Evolutionary conservation across 78 protist genomes (phyloP), one percentile per base, ranked within the genome.

Genomic region (Speleostelium caveatum): DNA sequence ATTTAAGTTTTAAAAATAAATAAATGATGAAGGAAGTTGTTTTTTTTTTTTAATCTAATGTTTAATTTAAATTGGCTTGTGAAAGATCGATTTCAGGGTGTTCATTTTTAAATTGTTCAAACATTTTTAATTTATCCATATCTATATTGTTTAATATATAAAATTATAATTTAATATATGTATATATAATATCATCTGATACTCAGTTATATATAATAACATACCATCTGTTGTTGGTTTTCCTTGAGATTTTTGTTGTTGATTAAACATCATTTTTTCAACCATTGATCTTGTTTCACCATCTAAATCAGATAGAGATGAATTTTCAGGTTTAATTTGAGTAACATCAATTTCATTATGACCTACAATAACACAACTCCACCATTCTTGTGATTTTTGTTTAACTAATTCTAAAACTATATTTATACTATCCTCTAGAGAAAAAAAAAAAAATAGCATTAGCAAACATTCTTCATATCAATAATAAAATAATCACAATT

Each of bases 241-340:
- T 59, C 80, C 80, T 26, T 30, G 59, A 6, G 92, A 78, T 26
- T 86, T 86, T 65, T 74, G 77, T 42, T 56, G 28, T 73, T 86
- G 92, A 41, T 86, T 45, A 65, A 49, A 86, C 66, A 79, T 67
- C 88, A 79, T 79, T 26, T 79, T 79, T 33, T 79, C 88, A 26
- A 79, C 88, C 88, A 79, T 79, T 65, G 73, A 36, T 67, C 76
- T 79, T 8, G 88, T 79, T 41, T 79, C 88, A 56, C 88, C 88
- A 55, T 79, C 88, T 28, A 79, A 39, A 79, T 79, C 88, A 19
- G 75, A 67, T 24, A 79, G 39, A 21, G 22, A 10, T 24, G 88
- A 67, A 39, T 79, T 79, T 65, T 79, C 75, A 19, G 88, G 88
- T 65, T 36, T 65, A 36, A 79, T 79, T 45, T 45, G 56, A 8